Evolutionary conservation across 2,329 filamentous ascomycete genomes (phyloP).

Genomic region (Colletotrichum agaves): DNA sequence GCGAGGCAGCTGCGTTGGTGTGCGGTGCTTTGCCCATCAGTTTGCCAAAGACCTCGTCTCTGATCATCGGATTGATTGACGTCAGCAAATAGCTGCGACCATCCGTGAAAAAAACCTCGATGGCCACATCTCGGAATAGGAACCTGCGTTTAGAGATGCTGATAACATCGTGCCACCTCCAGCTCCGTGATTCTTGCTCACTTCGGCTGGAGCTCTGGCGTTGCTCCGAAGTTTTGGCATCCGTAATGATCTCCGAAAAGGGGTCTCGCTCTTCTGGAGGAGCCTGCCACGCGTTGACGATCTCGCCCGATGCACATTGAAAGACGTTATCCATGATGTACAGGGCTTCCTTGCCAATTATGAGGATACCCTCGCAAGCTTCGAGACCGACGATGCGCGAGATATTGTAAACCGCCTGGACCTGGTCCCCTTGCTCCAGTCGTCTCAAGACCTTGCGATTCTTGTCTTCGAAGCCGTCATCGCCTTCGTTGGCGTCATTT

Average conservation of each 20-base stretch:
- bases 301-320: slow-evolving; percentile 92
- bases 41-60: slow-evolving; percentile 84
- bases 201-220: slow-evolving; percentile 64
- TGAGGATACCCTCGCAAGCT: slow-evolving; percentile 91
- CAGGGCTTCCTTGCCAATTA: slow-evolving; percentile 89
- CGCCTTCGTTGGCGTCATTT: slow-evolving; percentile 79
- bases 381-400: slow-evolving; percentile 94
- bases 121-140: slow-evolving; percentile 91
- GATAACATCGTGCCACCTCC: slow-evolving; percentile 94
- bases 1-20: slow-evolving; percentile 73
- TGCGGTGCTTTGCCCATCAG: slow-evolving; percentile 84
- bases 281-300: slow-evolving; percentile 96
- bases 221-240: slow-evolving; percentile 70
- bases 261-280: slow-evolving; percentile 92
- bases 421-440: slow-evolving; percentile 87
- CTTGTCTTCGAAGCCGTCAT: slow-evolving; percentile 91
- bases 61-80: slow-evolving; percentile 75
- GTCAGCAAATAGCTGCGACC: slow-evolving; percentile 95
- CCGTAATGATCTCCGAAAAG: slow-evolving; percentile 93
- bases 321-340: slow-evolving; percentile 98
- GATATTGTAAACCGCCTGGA: slow-evolving; percentile 94
- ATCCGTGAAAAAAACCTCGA: slow-evolving; percentile 98
- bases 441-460: slow-evolving; percentile 98
- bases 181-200: slow-evolving; percentile 87
- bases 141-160: slow-evolving; percentile 97